Base-by-base conservation (phyloP, 177 flowering plant species). In the Tripterygium wilfordii region DNA sequence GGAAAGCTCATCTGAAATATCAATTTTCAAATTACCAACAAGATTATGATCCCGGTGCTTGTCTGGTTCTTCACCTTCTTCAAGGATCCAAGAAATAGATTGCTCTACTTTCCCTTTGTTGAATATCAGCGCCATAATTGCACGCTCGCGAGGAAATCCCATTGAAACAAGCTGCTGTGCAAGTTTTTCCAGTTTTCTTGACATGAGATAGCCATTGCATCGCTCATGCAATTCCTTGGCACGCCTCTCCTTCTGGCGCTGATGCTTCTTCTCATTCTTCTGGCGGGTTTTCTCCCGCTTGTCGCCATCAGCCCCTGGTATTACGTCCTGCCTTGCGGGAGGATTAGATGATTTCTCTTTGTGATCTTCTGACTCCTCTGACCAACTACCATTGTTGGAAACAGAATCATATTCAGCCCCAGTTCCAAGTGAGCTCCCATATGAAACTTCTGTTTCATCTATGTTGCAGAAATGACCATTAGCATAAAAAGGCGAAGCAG, bases 191-290 rank as follows among this genome's bases (percentile, higher is more conserved):
- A 90, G 72, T 68, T 83, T 90, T 54, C 92, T 74, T 10, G 98
- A 85, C 89, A 88, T 83, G 37, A 88, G 81, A 57, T 83, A 91
- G 26, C 88, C 84, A 59, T 56, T 63, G 61, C 96, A 91, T 8
- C 74, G 68, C 53, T 88, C 96, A 64, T 77, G 95, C 72, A 91
- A 60, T 54, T 91, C 96, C 50, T 83, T 95, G 10, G 92, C 98
- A 25, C 98, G 76, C 53, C 72, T 75, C 69, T 91, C 98, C 60
- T 76, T 85, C 56, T 88, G 98, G 6, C 95, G 86, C 54, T 83
- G 96, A 62, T 91, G 98, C 65, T 91, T 91, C 69, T 71, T 75
- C 76, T 88, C 96, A 71, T 91, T 91, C 68, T 83, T 85, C 57
- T 74, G 89, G 18, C 98, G 77, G 30, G 76, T 79, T 58, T 88